These are phyloP conservation scores for Myrica gale DNA, from an alignment of 306 rosid genomes.

Conservation along the genomic window DNA sequence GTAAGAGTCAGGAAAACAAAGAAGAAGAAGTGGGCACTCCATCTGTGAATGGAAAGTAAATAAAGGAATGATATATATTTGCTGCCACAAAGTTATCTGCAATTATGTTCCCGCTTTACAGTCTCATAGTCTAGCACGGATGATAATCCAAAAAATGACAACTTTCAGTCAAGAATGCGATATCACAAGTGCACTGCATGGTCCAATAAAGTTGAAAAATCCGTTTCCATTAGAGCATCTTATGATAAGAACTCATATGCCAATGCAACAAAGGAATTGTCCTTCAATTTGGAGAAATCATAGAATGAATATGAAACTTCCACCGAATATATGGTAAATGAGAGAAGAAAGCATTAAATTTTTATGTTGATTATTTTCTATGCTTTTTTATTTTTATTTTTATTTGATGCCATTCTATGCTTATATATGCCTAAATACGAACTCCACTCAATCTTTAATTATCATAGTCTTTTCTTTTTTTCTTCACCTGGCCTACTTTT, in stretches of 20 bases:
- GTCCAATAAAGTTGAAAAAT: neutral
- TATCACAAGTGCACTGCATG: neutral
- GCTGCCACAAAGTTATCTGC: neutral
- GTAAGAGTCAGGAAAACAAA: neutral
- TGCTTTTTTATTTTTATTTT: too few species aligned
- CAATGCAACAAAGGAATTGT: neutral
- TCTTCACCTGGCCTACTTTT: neutral
- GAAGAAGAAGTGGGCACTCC: neutral
- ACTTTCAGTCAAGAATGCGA: neutral
- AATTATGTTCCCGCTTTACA: neutral
- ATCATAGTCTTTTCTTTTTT: neutral
- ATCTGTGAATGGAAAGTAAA: neutral
- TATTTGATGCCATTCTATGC: neutral
- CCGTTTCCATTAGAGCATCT: neutral
- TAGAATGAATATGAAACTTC: neutral
- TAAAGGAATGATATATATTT: neutral
- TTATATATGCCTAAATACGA: neutral
- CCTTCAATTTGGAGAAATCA: neutral
- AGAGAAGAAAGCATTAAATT: neutral
- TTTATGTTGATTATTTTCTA: too few species aligned
- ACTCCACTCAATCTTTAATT: neutral
- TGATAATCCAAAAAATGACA: neutral
- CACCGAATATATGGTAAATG: neutral
- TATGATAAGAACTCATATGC: neutral
- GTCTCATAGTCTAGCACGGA: neutral